Conservation (phyloP, 1,139 yeast species). For the Pichia cactophila region DNA sequence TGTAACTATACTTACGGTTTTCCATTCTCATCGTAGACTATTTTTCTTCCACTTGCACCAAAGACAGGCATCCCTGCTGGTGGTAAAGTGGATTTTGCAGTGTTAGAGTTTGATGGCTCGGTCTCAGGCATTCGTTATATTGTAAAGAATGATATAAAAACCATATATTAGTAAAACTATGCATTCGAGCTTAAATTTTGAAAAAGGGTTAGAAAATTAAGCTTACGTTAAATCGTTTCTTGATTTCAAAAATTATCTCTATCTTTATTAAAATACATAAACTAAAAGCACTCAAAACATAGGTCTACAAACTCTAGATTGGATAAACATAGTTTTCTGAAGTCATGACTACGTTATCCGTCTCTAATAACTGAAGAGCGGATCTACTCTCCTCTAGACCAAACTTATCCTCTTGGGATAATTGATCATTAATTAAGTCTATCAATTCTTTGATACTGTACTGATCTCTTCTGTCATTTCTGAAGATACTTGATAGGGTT, state of each 20-base stretch:
- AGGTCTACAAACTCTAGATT: slow-evolving; percentile 28
- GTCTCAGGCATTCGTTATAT: not conserved
- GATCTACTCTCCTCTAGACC: slow-evolving; percentile 42
- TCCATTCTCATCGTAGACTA: slow-evolving; percentile 78
- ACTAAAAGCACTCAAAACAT: slow-evolving; percentile 5
- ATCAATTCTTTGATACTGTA: slow-evolving; percentile 19
- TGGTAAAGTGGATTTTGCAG: not conserved
- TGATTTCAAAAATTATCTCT: too few relatives aligned
- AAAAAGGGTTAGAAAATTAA: too few relatives aligned
- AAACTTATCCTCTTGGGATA: slow-evolving; percentile 59
- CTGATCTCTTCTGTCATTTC: slow-evolving; percentile 20
- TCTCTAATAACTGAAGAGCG: slow-evolving; percentile 46
- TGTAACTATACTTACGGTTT: slow-evolving; percentile 65
- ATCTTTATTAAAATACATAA: slow-evolving; percentile 4
- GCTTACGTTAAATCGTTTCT: not conserved
- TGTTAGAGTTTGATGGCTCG: not conserved
- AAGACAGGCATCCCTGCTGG: slow-evolving; percentile 32
- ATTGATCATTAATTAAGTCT: slow-evolving; percentile 26
- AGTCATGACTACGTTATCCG: slow-evolving; percentile 50
- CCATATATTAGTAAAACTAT: too few relatives aligned
- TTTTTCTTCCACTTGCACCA: slow-evolving; percentile 60
- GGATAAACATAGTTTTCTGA: slow-evolving; percentile 60
- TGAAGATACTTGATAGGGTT: slow-evolving; percentile 22
- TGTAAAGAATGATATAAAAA: too few relatives aligned
- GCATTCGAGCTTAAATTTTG: too few relatives aligned